A percentile compares a stretch with the other conserved stretches of the same genome.
phyloP scores from a whole-genome alignment of 2,329 filamentous ascomycete genomes.

The Fusarium sp. region DNA sequence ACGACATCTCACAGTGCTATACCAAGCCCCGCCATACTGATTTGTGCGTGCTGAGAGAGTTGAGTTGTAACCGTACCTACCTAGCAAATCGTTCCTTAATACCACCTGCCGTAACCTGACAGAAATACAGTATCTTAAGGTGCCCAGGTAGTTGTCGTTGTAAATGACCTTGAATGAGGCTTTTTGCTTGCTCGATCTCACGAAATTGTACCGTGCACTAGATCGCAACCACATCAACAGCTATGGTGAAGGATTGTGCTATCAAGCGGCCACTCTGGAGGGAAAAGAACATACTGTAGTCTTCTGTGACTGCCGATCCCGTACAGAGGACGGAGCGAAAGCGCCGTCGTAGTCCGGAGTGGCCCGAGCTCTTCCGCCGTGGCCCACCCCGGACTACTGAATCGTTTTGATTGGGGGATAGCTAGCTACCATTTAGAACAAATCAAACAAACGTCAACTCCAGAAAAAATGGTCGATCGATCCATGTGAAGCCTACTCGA shows the following conservation, averaged over 20 bases:
- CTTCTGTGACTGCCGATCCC: slow-evolving; percentile 13
- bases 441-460: slow-evolving; percentile 35
- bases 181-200: neutral
- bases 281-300: neutral
- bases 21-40: slow-evolving; percentile 23
- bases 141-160: neutral
- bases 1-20: slow-evolving; percentile 7
- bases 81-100: neutral
- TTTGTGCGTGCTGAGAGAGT: neutral
- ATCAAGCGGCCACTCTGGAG: neutral
- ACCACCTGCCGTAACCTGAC: neutral
- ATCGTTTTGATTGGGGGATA: slow-evolving; percentile 23
- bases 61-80: neutral
- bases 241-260: neutral
- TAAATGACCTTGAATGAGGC: neutral
- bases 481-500: slow-evolving; percentile 16
- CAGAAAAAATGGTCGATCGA: slow-evolving; percentile 22
- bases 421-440: slow-evolving; percentile 6
- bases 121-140: neutral
- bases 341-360: slow-evolving; percentile 9
- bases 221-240: neutral
- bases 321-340: slow-evolving; percentile 13
- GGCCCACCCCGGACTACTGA: slow-evolving; percentile 15
- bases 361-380: slow-evolving; percentile 31
- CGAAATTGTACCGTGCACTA: neutral